Evolutionary conservation across 768 basidiomycete species (phyloP).

Genomic region (Lactifluus rugatus): DNA sequence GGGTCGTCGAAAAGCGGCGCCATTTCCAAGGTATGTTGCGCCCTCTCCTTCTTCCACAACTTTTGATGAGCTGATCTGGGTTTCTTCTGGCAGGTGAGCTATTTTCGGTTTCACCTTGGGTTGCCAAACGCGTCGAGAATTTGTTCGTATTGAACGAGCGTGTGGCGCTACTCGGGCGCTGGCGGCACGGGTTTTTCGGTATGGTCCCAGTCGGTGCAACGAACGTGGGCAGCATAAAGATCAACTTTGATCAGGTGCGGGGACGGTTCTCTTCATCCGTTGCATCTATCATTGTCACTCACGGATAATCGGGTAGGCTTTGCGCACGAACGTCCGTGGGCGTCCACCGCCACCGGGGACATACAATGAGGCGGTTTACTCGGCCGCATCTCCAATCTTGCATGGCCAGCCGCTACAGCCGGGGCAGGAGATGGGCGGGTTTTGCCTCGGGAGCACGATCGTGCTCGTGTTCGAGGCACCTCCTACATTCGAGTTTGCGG

Average conservation of each 20-base stretch:
- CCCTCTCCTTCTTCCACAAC: neutral
- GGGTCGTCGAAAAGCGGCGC: constrained; percentile 93
- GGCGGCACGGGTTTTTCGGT: constrained; percentile 92
- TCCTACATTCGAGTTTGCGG: constrained; percentile 62
- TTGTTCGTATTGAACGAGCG: constrained; percentile 98
- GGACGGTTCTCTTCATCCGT: neutral
- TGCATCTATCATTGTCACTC: neutral
- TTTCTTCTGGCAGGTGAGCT: constrained; percentile 55
- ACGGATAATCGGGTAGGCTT: constrained; percentile 36
- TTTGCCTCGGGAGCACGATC: constrained; percentile 90
- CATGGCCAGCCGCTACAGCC: constrained; percentile 79
- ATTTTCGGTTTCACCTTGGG: constrained; percentile 93
- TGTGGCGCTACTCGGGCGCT: constrained; percentile 87
- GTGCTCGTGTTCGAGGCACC: constrained; percentile 97
- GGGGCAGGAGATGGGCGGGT: constrained; percentile 97
- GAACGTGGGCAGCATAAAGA: constrained; percentile 91
- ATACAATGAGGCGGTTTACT: constrained; percentile 88
- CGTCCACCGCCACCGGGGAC: constrained; percentile 69
- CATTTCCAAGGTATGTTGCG: constrained; percentile 78
- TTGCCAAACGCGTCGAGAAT: constrained; percentile 85
- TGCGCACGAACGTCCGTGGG: constrained; percentile 83
- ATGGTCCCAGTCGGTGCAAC: constrained; percentile 99
- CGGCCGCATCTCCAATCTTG: constrained; percentile 70
- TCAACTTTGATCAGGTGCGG: constrained; percentile 84
- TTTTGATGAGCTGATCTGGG: neutral